phyloP scores from a whole-genome alignment of 495 filamentous ascomycete genomes.

The Ascobolus immersus region DNA sequence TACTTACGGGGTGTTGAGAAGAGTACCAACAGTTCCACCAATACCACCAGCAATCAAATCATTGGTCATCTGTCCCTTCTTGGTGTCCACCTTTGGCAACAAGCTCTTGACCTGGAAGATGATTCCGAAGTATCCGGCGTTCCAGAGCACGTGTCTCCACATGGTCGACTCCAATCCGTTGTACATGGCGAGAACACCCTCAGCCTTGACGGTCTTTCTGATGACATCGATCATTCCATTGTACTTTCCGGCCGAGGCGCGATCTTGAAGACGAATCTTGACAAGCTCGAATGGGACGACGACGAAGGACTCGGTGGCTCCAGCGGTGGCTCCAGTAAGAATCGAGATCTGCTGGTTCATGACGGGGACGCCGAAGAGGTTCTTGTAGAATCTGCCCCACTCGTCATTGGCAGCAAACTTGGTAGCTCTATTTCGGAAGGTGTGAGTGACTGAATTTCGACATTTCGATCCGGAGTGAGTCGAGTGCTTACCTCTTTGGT shows the following conservation, averaged over 20 bases:
- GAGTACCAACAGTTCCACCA: constrained; percentile 76
- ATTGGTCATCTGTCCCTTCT: constrained; percentile 55
- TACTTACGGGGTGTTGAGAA: constrained; percentile 59
- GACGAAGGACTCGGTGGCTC: constrained; percentile 87
- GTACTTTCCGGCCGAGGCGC: constrained; percentile 81
- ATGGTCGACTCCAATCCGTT: constrained; percentile 87
- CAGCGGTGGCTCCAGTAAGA: constrained; percentile 79
- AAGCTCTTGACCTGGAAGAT: constrained; percentile 83
- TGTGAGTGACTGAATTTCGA: constrained; percentile 1
- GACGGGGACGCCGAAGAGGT: constrained; percentile 51
- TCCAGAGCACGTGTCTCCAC: constrained; percentile 96
- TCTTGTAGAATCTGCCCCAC: constrained; percentile 81
- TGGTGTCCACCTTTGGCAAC: constrained; percentile 52
- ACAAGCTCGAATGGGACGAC: constrained; percentile 85
- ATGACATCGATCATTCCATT: constrained; percentile 81
- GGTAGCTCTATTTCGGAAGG: constrained; percentile 35
- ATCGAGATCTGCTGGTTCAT: constrained; percentile 77
- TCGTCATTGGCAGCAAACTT: constrained; percentile 98
- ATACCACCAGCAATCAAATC: constrained; percentile 66
- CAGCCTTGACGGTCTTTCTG: constrained; percentile 52
- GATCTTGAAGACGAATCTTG: constrained; percentile 91
- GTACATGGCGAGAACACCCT: constrained; percentile 76
- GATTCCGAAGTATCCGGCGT: constrained; percentile 90
- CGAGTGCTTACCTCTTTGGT: constrained; percentile 39
- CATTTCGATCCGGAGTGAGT: not conserved